Percentiles rank a stretch among this genome's conserved stretches.
Conservation (phyloP, 352 stramenopile genomes). For the Globisporangium emineosum region DNA sequence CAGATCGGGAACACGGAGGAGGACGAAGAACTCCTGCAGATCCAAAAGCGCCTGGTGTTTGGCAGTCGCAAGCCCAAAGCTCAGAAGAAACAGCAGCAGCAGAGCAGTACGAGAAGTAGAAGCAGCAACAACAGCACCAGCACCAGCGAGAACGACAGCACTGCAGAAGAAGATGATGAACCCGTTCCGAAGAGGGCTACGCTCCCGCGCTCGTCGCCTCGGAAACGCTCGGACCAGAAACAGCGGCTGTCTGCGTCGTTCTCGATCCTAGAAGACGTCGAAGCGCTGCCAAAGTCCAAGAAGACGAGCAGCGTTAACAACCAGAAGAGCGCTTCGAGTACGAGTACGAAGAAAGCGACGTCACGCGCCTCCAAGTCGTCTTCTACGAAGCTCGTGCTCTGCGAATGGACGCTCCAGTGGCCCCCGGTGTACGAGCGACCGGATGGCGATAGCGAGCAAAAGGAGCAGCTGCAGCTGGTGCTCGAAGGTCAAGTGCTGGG, state of each 20-base stretch:
- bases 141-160: slow-evolving; percentile 1
- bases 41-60: slow-evolving; percentile 37
- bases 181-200: too few relatives aligned
- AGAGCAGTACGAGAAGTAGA: neutral
- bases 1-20: slow-evolving; percentile 28
- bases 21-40: slow-evolving; percentile 25
- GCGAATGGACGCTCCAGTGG: slow-evolving; percentile 31
- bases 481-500: slow-evolving; percentile 34
- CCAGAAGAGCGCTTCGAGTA: neutral
- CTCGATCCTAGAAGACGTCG: slow-evolving; percentile 15
- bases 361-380: neutral
- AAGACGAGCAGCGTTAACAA: neutral
- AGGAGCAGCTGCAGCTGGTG: slow-evolving; percentile 28
- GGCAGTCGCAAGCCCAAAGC: slow-evolving; percentile 7
- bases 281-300: slow-evolving; percentile 8
- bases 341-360: neutral
- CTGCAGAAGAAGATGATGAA: slow-evolving; percentile 2
- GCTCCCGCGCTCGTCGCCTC: slow-evolving; percentile 1
- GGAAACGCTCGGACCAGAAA: slow-evolving; percentile 3
- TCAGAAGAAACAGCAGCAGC: neutral
- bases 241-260: slow-evolving; percentile 11
- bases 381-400: slow-evolving; percentile 15
- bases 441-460: neutral
- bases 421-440: slow-evolving; percentile 18
- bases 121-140: neutral